Evolutionary conservation across 192 early-diverging fungal genomes (phyloP), one percentile per base, ranked within the genome.

Genomic region (Pilaira anomala): DNA sequence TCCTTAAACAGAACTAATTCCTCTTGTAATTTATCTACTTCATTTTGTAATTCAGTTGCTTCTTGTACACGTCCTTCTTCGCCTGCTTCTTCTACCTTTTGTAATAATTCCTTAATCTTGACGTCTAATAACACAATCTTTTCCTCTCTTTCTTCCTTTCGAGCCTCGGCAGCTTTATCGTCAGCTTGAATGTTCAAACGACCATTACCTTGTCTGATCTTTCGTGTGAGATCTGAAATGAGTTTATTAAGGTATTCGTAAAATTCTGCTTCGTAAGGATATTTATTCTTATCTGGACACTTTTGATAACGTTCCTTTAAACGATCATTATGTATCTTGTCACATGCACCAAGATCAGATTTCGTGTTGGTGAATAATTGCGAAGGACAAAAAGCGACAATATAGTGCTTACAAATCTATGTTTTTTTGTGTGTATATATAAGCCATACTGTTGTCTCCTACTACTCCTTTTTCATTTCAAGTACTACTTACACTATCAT

Each of bases 301-400:
- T 84, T 82, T 66, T 82, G 83, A 56, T 88, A 87, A 72, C 82
- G 77, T 33, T 85, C 78, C 21, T 83, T 80, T 48, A 93, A 77
- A 64, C 83, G 83, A 66, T 93, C 92, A 62, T 93, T 88, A 73
- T 93, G 92, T n/a, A 91, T 69, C 58, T 86, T 84, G 53, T 86
- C 81, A 68, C 92, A 93, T 3, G 78, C 59, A 18, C 74, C 75
- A 66, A 92, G 80, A 65, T 91, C 90, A 21, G 87, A 87, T 74
- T 93, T 93, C 4, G 92, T 93, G 73, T 93, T 93, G 60, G 86
- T 87, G 74, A 93, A 93, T n/a, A 90, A 76, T 53, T 85, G 83
- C 56, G 85, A 81, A 21, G 92, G 90, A 59, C 92, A 93, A 59
- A 91, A 91, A 45, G 84, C 85, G n/a, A 92, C 89, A 48, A 92